Conservation (phyloP, 106 monocot genomes). For the Ottelia alismoides region DNA sequence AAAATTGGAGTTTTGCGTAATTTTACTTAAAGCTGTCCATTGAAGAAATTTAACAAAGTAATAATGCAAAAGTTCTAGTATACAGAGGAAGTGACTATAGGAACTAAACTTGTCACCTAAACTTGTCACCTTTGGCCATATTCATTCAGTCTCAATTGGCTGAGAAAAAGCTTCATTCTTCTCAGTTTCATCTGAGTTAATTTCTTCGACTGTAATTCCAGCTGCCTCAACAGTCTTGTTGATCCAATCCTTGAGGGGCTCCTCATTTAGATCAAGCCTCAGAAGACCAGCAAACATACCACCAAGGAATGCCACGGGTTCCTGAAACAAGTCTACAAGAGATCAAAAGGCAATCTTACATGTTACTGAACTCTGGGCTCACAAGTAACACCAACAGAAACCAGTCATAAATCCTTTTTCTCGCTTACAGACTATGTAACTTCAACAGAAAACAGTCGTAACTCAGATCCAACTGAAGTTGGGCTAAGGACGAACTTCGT, state of each 20-base stretch:
- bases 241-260: slow-evolving; percentile 85
- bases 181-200: slow-evolving; percentile 9
- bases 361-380: too few relatives aligned
- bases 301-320: slow-evolving; percentile 83
- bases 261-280: slow-evolving; percentile 90
- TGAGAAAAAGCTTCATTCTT: slow-evolving; percentile 43
- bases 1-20: too few relatives aligned
- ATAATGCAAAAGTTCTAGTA: too few relatives aligned
- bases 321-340: slow-evolving; percentile 26
- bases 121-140: too few relatives aligned
- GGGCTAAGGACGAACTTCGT: too few relatives aligned
- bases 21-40: too few relatives aligned
- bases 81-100: too few relatives aligned
- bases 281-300: slow-evolving; percentile 83
- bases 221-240: slow-evolving; percentile 53
- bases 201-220: slow-evolving; percentile 35
- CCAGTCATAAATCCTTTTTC: background rate
- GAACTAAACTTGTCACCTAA: too few relatives aligned
- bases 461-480: background rate
- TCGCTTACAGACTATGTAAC: background rate
- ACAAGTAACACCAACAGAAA: slow-evolving; percentile 1
- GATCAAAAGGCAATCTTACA: too few relatives aligned
- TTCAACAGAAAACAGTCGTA: background rate
- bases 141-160: slow-evolving; percentile 83
- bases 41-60: too few relatives aligned